Evolutionary conservation across 2,329 filamentous ascomycete genomes (phyloP).

Genomic region (Paecilomyces niveus): DNA sequence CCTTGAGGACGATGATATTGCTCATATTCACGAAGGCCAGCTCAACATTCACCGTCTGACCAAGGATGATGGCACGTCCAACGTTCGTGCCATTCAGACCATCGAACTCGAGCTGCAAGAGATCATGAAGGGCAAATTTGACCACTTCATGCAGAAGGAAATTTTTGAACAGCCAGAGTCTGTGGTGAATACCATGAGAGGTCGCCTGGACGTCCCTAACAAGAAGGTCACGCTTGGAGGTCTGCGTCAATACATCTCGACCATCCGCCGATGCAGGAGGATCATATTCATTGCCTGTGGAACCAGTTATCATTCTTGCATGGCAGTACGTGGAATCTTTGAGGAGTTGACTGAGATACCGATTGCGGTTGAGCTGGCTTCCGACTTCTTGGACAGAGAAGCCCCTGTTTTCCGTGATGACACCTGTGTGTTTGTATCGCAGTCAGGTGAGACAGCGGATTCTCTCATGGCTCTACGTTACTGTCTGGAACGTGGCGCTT

Average conservation of each 20-base stretch:
- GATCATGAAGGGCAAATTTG: slow-evolving; percentile 99
- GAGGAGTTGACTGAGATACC: slow-evolving; percentile 98
- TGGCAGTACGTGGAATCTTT: slow-evolving; percentile 96
- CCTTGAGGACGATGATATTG: slow-evolving; percentile 98
- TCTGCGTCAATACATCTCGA: slow-evolving; percentile 89
- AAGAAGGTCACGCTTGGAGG: slow-evolving; percentile 94
- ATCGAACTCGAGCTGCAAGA: slow-evolving; percentile 98
- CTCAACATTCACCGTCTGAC: slow-evolving; percentile 97
- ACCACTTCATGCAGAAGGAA: slow-evolving; percentile 99
- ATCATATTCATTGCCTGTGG: slow-evolving; percentile 99
- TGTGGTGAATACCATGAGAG: slow-evolving; percentile 99
- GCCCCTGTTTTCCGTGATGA: slow-evolving; percentile 99
- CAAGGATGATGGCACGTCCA: slow-evolving; percentile 94
- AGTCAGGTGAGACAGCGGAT: slow-evolving; percentile 97
- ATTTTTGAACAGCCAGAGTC: slow-evolving; percentile 99
- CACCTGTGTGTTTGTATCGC: slow-evolving; percentile 97
- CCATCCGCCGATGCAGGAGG: slow-evolving; percentile 90
- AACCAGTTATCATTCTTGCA: slow-evolving; percentile 97
- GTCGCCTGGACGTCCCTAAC: slow-evolving; percentile 87
- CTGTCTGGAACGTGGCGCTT: slow-evolving; percentile 92
- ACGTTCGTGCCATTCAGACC: slow-evolving; percentile 96
- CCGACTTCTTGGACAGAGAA: slow-evolving; percentile 94
- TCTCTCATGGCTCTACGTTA: slow-evolving; percentile 95
- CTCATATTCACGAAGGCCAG: slow-evolving; percentile 97
- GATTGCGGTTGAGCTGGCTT: slow-evolving; percentile 92